A percentile compares a stretch with the other conserved stretches of the same genome.
Conservation (phyloP, 345 rosid genomes). For the Erysimum cheiranthoides region DNA sequence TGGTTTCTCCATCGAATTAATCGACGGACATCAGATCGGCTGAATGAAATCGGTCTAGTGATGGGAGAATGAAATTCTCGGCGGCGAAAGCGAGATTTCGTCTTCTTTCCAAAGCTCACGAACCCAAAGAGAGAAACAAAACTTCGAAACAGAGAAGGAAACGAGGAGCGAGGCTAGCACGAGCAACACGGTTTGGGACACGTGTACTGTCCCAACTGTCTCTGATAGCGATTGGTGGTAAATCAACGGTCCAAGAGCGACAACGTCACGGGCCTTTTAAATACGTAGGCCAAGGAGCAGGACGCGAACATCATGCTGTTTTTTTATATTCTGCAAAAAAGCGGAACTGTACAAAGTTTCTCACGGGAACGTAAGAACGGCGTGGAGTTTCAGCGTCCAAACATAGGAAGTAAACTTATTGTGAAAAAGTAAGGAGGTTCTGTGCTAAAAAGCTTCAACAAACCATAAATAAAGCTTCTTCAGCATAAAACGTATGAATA, state of each 20-base stretch:
- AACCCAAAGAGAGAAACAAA: slow-evolving; percentile 4
- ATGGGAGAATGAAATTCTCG: slow-evolving; percentile 27
- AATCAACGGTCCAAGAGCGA: slow-evolving; percentile 43
- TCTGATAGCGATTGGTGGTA: slow-evolving; percentile 35
- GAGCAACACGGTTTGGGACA: slow-evolving; percentile 25
- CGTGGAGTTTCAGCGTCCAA: neutral
- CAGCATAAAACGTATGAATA: slow-evolving; percentile 31
- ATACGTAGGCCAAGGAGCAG: slow-evolving; percentile 16
- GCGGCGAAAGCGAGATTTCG: slow-evolving; percentile 14
- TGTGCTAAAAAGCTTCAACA: neutral
- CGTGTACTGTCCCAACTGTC: slow-evolving; percentile 32
- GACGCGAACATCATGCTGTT: slow-evolving; percentile 21
- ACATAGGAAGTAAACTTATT: neutral
- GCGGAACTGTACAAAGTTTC: slow-evolving; percentile 17
- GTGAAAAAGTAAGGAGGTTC: too few species aligned
- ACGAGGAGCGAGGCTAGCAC: slow-evolving; percentile 2
- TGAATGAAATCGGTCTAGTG: neutral
- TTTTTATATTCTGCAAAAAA: neutral
- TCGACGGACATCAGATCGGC: slow-evolving; percentile 8
- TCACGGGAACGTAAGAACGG: neutral
- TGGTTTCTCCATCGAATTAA: slow-evolving; percentile 11
- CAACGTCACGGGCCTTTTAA: slow-evolving; percentile 25
- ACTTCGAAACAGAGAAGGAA: slow-evolving; percentile 8
- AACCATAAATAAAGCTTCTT: slow-evolving; percentile 18
- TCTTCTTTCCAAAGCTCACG: slow-evolving; percentile 12